Conservation (phyloP, 192 early-diverging fungal genomes). For the Coemansia sp. region DNA sequence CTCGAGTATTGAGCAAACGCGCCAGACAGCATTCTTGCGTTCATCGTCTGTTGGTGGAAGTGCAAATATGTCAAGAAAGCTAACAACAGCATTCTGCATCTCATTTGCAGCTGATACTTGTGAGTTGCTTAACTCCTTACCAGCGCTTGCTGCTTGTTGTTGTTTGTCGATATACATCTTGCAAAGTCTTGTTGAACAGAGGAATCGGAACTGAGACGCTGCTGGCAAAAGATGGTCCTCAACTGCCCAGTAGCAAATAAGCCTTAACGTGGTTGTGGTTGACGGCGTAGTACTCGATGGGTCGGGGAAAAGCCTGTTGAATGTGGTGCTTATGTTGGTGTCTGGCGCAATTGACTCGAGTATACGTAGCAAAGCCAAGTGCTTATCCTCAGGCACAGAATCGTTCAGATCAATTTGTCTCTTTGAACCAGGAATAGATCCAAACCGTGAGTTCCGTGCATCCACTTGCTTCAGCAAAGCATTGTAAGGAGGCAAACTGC, state of each 20-base stretch:
- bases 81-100: conserved; percentile 30
- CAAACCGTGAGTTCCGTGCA: conserved; percentile 28
- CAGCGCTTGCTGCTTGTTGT: background rate
- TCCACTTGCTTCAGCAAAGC: conserved; percentile 19
- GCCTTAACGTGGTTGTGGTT: conserved; percentile 13
- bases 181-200: conserved; percentile 23
- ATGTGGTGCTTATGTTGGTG: conserved; percentile 5
- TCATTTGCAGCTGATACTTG: background rate
- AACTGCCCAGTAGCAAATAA: conserved; percentile 46
- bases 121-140: background rate
- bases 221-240: conserved; percentile 12
- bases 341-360: conserved; percentile 17
- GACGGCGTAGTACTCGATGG: background rate
- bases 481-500: background rate
- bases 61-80: conserved; percentile 34
- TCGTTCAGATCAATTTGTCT: background rate
- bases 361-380: conserved; percentile 10
- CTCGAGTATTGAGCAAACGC: conserved; percentile 36
- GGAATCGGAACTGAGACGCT: conserved; percentile 17
- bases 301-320: conserved; percentile 12
- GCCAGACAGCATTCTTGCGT: conserved; percentile 10
- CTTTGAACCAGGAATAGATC: conserved; percentile 5
- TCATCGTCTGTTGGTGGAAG: background rate
- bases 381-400: background rate
- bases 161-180: conserved; percentile 7